Conservation (phyloP, 1,284 basidiomycete species). For the Takashimella tepidaria region DNA sequence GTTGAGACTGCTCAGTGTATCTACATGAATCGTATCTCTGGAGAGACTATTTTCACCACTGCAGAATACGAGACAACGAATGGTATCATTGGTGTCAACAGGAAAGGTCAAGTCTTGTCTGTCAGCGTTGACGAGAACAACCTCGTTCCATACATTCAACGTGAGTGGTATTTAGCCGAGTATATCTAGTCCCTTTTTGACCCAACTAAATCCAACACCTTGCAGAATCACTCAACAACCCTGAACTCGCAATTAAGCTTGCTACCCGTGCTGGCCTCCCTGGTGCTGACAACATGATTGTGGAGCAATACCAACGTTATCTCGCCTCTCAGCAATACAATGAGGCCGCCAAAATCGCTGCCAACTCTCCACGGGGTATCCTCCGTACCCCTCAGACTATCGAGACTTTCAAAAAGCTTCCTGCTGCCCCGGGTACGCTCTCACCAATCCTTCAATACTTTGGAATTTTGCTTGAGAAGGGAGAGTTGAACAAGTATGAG, state of each 20-base stretch:
- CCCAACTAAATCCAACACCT: slow-evolving; percentile 22
- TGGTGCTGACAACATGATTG: slow-evolving; percentile 94
- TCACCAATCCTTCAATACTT: slow-evolving; percentile 99
- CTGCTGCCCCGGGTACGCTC: slow-evolving; percentile 80
- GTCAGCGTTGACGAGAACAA: slow-evolving; percentile 97
- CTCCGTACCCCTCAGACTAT: slow-evolving; percentile 93
- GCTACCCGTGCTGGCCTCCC: slow-evolving; percentile 96
- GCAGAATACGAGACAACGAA: slow-evolving; percentile 90
- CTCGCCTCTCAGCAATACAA: slow-evolving; percentile 86
- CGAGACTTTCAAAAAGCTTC: slow-evolving; percentile 95
- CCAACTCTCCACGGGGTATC: slow-evolving; percentile 95
- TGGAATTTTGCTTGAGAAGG: slow-evolving; percentile 94
- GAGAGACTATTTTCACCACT: slow-evolving; percentile 98
- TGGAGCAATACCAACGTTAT: slow-evolving; percentile 90
- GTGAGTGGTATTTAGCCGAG: slow-evolving; percentile 26
- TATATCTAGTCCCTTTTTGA: too few relatives aligned
- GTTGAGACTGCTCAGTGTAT: slow-evolving; percentile 97
- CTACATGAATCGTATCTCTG: slow-evolving; percentile 99
- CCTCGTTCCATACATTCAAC: slow-evolving; percentile 88
- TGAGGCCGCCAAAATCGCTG: slow-evolving; percentile 98
- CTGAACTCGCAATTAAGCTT: slow-evolving; percentile 96
- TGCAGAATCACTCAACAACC: slow-evolving; percentile 82
- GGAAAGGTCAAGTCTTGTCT: slow-evolving; percentile 97
- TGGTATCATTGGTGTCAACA: slow-evolving; percentile 99
- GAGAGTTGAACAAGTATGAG: slow-evolving; percentile 94